Conservation (phyloP, 441 rosid genomes). For the Populus hybrid region DNA sequence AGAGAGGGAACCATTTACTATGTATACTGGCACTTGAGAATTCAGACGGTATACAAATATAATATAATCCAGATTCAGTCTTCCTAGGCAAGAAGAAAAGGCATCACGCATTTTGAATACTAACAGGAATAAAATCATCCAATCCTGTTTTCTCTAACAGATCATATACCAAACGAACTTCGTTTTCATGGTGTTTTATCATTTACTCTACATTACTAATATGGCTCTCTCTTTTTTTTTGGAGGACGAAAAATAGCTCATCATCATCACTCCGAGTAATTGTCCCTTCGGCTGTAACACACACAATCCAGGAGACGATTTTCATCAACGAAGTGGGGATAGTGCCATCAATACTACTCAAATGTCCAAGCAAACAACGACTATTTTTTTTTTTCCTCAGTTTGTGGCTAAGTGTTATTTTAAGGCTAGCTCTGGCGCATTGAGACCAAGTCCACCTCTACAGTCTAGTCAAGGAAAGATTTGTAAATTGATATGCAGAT, state of each 20-base stretch:
- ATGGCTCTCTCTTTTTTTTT: neutral
- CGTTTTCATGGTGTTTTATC: neutral
- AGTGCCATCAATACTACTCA: neutral
- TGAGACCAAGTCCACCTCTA: neutral
- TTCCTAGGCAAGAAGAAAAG: neutral
- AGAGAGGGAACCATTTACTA: neutral
- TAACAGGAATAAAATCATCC: neutral
- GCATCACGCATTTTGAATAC: neutral
- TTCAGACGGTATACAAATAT: neutral
- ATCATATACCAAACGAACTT: neutral
- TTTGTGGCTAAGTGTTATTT: neutral
- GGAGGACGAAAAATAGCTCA: neutral
- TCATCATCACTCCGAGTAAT: neutral
- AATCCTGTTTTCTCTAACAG: neutral
- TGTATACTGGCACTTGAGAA: neutral
- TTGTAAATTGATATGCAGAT: neutral
- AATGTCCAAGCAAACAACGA: neutral
- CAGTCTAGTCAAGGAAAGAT: neutral
- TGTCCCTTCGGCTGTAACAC: neutral
- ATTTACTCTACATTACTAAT: neutral
- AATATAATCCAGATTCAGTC: neutral
- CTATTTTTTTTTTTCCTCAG: neutral
- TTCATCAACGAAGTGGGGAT: neutral
- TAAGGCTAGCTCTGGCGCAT: neutral
- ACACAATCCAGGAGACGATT: neutral